Evolutionary conservation across 2,329 filamentous ascomycete species (phyloP).

Genomic region (Zymoseptoria brevis): DNA sequence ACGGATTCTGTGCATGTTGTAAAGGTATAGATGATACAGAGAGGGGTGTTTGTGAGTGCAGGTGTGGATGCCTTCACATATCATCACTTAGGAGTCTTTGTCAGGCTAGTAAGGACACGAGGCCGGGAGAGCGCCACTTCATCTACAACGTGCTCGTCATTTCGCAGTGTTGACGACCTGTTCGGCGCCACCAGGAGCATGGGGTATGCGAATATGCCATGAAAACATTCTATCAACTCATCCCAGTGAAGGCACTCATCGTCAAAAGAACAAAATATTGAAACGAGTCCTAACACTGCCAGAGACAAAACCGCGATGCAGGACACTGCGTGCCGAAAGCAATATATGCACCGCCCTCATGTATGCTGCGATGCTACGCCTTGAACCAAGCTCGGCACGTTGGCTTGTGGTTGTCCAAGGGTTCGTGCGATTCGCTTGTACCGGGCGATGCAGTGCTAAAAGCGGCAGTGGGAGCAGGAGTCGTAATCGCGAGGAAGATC

Average conservation of each 20-base stretch:
- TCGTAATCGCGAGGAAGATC: neutral
- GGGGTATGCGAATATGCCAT: neutral
- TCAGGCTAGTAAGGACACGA: too few species aligned
- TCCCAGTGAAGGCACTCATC: neutral
- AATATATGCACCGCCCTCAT: neutral
- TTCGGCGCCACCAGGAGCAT: too few species aligned
- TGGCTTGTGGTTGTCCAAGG: neutral
- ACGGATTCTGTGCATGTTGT: neutral
- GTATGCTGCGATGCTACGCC: neutral
- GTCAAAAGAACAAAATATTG: neutral
- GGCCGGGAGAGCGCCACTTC: too few species aligned
- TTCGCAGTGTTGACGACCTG: too few species aligned
- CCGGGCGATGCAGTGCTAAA: neutral
- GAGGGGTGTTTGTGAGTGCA: too few species aligned
- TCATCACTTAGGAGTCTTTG: too few species aligned
- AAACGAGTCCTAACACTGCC: neutral
- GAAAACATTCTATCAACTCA: neutral
- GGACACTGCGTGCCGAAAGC: neutral
- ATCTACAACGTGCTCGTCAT: too few species aligned
- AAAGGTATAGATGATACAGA: neutral
- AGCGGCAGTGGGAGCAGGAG: neutral
- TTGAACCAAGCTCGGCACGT: neutral
- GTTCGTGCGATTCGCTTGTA: neutral
- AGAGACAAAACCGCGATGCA: neutral
- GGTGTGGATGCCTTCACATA: too few species aligned